Base-by-base conservation (phyloP, 75 land plant genomes). In the Picea sitchensis region DNA sequence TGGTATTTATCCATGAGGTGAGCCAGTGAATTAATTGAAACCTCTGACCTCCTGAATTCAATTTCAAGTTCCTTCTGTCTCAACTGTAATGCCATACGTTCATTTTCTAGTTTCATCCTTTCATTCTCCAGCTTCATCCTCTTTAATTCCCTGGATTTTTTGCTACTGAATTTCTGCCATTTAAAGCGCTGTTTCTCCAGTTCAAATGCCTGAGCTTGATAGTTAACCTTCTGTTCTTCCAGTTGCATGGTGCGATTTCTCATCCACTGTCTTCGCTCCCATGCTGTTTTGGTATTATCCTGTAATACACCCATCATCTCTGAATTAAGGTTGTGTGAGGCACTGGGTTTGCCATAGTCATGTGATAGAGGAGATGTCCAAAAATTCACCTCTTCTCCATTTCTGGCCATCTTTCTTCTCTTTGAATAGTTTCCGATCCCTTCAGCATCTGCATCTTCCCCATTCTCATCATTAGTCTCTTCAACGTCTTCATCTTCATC, bases 141-240 rank as follows among this genome's bases (percentile, higher is more conserved):
- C 68, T 93, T 91, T 84, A 93, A 78, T 8, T 90, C 92, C 79
- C 91, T 84, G 47, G 87, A 81, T 75, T 89, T 93, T 87, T 93
- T 93, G 68, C 81, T 47, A 58, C 87, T 77, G 32, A 85, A 84
- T 74, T 80, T 87, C 73, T 83, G 64, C 95, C 95, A 93, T 77
- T 91, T 89, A 51, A 90, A 79, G 67, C 88, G 77, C 79, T 86
- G 88, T 62, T 81, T 89, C 79, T 91, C 92, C 34, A 93, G 61
- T 81, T 93, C 92, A 32, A 93, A 83, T 2, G 85, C 88, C 69
- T 93, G 78, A 14, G 59, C 78, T 60, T 80, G 83, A 41, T 81
- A 77, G 12, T 71, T 63, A 3, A 92, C 72, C 51, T 80, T 81
- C 64, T 87, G 80, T 82, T 90, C 92, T 65, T 87, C 89, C 68